A percentile compares a stretch with the other conserved stretches of the same genome.
phyloP scores from a whole-genome alignment of 148 eudicot species.

The Polygonum aviculare region DNA sequence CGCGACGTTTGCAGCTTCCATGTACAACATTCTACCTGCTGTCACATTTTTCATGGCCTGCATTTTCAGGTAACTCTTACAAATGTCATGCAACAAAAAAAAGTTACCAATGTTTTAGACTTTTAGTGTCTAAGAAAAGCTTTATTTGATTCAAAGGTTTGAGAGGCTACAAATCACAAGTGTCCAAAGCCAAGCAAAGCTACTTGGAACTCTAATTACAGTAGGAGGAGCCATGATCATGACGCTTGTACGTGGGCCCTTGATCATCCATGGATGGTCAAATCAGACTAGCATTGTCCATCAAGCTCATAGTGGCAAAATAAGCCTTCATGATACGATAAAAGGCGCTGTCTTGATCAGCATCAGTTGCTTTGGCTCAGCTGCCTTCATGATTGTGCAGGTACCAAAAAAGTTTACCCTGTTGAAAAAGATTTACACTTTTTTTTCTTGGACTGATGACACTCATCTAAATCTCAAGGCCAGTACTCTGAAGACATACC shows the following conservation, averaged over 20 bases:
- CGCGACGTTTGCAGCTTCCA: conserved; percentile 77
- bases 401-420: background rate
- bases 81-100: background rate
- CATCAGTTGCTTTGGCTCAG: conserved; percentile 75
- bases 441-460: background rate
- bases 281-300: conserved; percentile 15
- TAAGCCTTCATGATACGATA: conserved; percentile 54
- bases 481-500: conserved; percentile 62
- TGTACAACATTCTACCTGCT: conserved; percentile 76
- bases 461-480: conserved; percentile 27
- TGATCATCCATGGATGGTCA: conserved; percentile 27
- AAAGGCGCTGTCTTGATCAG: conserved; percentile 72
- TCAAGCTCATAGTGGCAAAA: conserved; percentile 16
- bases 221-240: conserved; percentile 91
- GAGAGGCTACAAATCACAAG: conserved; percentile 52
- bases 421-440: background rate
- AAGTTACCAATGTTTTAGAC: background rate
- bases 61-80: conserved; percentile 29
- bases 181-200: conserved; percentile 65
- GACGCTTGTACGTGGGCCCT: conserved; percentile 63
- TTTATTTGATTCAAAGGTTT: conserved; percentile 26
- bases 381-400: conserved; percentile 76
- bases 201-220: conserved; percentile 61
- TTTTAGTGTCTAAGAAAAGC: background rate
- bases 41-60: conserved; percentile 77